Conservation (phyloP, 1,284 basidiomycete species). For the Clitocybe nebularis region DNA sequence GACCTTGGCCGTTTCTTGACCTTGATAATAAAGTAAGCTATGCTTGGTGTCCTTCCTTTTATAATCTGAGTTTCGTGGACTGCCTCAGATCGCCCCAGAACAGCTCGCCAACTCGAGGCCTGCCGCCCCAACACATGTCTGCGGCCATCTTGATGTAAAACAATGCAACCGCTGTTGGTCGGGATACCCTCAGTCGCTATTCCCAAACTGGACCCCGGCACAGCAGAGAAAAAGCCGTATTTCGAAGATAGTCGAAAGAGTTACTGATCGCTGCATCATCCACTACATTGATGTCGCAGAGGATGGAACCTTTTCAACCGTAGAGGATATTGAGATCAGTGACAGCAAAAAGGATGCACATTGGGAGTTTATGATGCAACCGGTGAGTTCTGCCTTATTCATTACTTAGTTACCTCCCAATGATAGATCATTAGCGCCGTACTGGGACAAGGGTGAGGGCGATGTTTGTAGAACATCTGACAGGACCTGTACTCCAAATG, state of each 20-base stretch:
- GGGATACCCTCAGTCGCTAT: constrained; percentile 46
- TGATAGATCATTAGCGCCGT: constrained; percentile 26
- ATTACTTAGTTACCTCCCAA: neutral
- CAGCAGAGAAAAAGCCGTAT: constrained; percentile 46
- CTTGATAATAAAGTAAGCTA: constrained; percentile 27
- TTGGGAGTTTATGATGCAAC: constrained; percentile 34
- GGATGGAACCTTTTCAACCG: constrained; percentile 31
- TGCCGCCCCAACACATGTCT: constrained; percentile 11
- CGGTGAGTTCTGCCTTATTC: constrained; percentile 13
- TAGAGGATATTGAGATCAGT: constrained; percentile 18
- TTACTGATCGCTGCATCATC: constrained; percentile 29
- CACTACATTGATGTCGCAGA: constrained; percentile 40
- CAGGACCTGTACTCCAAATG: constrained; percentile 47
- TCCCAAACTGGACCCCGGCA: constrained; percentile 47
- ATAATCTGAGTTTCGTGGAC: neutral
- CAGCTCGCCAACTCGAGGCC: constrained; percentile 25
- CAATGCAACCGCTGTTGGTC: constrained; percentile 34
- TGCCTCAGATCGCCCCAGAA: constrained; percentile 23
- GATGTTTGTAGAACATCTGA: constrained; percentile 46
- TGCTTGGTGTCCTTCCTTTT: neutral
- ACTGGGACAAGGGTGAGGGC: constrained; percentile 38
- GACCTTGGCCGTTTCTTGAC: constrained; percentile 41
- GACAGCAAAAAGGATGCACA: constrained; percentile 23
- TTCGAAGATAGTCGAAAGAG: constrained; percentile 26
- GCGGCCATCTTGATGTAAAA: constrained; percentile 15